A percentile compares a stretch with the other conserved stretches of the same genome.
phyloP scores from a whole-genome alignment of 2,329 filamentous ascomycete genomes.

The Cordyceps farinosa region DNA sequence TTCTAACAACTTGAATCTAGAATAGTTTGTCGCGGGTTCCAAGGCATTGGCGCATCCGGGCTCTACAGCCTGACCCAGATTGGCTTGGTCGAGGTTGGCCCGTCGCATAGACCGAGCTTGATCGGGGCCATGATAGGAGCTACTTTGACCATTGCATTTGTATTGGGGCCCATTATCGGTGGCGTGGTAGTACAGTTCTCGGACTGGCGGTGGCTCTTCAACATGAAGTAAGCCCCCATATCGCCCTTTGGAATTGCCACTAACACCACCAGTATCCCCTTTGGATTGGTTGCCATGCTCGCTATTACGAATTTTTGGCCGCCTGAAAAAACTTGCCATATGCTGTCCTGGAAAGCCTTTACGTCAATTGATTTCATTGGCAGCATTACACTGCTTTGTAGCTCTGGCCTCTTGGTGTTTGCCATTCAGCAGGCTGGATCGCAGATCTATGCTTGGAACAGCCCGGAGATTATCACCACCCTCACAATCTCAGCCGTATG shows the following conservation, averaged over 20 bases:
- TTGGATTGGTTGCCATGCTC: conserved; percentile 44
- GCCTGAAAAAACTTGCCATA: conserved; percentile 31
- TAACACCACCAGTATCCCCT: conserved; percentile 42
- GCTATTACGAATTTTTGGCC: conserved; percentile 48
- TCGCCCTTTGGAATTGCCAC: conserved; percentile 17
- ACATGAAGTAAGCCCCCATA: conserved; percentile 51
- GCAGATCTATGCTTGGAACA: conserved; percentile 49
- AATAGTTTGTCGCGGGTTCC: conserved; percentile 56
- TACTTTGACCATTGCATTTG: conserved; percentile 54
- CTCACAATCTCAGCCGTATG: conserved; percentile 46
- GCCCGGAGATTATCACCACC: conserved; percentile 46
- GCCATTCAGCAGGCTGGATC: conserved; percentile 56
- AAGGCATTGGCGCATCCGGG: conserved; percentile 59
- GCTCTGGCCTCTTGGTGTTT: conserved; percentile 53
- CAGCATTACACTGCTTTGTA: conserved; percentile 46
- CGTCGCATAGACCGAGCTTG: conserved; percentile 48
- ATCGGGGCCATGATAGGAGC: conserved; percentile 54
- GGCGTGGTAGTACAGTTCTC: conserved; percentile 51
- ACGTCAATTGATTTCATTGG: conserved; percentile 51
- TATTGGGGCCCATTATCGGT: conserved; percentile 56
- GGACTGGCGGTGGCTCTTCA: conserved; percentile 59
- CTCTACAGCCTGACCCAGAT: conserved; percentile 59
- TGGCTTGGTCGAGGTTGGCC: conserved; percentile 54
- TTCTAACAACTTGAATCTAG: conserved; percentile 33
- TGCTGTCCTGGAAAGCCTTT: conserved; percentile 41